Conservation (phyloP, 441 rosid species). For the Oxalis stricta region DNA sequence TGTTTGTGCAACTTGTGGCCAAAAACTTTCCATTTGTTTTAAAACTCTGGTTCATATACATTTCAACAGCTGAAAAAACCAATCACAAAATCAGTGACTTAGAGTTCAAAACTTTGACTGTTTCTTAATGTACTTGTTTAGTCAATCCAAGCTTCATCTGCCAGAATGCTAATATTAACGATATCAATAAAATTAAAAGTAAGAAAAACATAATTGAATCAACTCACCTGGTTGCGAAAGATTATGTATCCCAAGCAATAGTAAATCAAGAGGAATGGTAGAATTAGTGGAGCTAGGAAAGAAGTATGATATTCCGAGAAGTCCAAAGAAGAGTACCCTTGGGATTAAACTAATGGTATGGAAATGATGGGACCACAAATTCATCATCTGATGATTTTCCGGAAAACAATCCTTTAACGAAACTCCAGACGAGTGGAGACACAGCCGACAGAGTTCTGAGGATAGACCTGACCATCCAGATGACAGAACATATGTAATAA, state of each 20-base stretch:
- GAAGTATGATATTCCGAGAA: slow-evolving; percentile 81
- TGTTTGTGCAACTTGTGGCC: slow-evolving; percentile 76
- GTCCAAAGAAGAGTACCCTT: slow-evolving; percentile 56
- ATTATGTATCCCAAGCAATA: slow-evolving; percentile 73
- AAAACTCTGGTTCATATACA: slow-evolving; percentile 61
- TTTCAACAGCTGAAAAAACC: slow-evolving; percentile 56
- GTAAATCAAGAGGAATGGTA: slow-evolving; percentile 81
- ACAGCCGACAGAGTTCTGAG: slow-evolving; percentile 66
- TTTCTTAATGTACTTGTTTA: slow-evolving; percentile 1
- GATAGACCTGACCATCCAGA: slow-evolving; percentile 91
- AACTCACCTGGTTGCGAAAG: slow-evolving; percentile 74
- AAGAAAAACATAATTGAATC: neutral
- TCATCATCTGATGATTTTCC: slow-evolving; percentile 33
- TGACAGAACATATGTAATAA: slow-evolving; percentile 86
- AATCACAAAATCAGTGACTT: neutral
- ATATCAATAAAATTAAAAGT: neutral
- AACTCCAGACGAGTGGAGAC: slow-evolving; percentile 46
- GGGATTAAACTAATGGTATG: slow-evolving; percentile 65
- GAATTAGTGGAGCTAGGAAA: slow-evolving; percentile 90
- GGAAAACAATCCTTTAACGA: slow-evolving; percentile 23
- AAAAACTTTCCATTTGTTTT: slow-evolving; percentile 78
- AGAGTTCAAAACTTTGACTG: neutral
- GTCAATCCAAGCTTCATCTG: slow-evolving; percentile 1
- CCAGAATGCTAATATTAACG: neutral
- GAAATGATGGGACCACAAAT: slow-evolving; percentile 57